Conservation (phyloP, 352 stramenopile species). For the Phytophthora kernoviae region DNA sequence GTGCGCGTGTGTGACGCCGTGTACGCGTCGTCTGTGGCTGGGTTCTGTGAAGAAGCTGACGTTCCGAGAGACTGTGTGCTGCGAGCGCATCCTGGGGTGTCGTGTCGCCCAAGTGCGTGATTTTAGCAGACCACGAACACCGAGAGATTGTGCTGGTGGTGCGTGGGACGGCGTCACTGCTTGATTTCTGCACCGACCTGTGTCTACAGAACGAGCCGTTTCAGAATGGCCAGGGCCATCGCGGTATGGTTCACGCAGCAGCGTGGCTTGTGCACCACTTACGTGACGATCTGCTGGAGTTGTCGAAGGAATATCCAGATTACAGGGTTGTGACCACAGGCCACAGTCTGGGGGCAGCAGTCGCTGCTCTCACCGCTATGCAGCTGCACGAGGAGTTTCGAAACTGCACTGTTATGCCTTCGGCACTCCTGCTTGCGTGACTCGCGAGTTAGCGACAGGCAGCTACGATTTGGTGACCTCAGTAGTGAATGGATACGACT, state of each 20-base stretch:
- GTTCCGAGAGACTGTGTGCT: constrained; percentile 50
- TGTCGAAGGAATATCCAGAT: constrained; percentile 48
- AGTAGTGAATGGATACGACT: constrained; percentile 84
- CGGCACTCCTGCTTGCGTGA: constrained; percentile 76
- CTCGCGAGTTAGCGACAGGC: constrained; percentile 50
- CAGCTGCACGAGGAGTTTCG: constrained; percentile 41
- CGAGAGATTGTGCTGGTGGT: constrained; percentile 66
- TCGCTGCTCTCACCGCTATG: constrained; percentile 72
- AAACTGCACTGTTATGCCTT: constrained; percentile 69
- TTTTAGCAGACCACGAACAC: constrained; percentile 61
- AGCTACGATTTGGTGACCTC: constrained; percentile 70
- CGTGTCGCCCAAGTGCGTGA: constrained; percentile 77
- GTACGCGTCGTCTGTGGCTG: constrained; percentile 58
- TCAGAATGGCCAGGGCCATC: constrained; percentile 65
- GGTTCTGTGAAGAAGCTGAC: constrained; percentile 61
- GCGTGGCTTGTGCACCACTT: constrained; percentile 72
- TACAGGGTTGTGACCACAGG: constrained; percentile 69
- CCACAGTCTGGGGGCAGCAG: constrained; percentile 73
- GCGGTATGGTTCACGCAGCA: constrained; percentile 81
- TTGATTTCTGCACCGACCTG: constrained; percentile 86
- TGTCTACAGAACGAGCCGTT: constrained; percentile 83
- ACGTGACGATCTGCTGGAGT: constrained; percentile 45
- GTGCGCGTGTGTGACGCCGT: constrained; percentile 71
- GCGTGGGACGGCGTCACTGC: constrained; percentile 71
- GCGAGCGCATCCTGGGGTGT: constrained; percentile 63